phyloP scores from a whole-genome alignment of 768 basidiomycete genomes.

The Mycena leptocephala region DNA sequence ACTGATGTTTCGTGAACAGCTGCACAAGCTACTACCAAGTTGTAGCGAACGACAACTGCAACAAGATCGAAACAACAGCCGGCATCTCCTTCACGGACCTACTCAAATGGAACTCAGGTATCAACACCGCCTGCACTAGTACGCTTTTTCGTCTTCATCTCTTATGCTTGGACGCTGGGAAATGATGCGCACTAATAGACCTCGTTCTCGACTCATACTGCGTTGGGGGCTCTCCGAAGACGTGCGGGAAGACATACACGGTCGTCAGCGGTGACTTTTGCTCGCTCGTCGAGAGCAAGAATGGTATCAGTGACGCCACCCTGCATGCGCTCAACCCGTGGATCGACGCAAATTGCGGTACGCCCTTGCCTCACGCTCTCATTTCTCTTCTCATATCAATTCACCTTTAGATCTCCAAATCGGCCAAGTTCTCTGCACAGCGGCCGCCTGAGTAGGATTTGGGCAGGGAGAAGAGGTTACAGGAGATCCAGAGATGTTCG shows the following conservation, averaged over 20 bases:
- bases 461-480: conserved; percentile 51
- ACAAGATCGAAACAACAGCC: neutral
- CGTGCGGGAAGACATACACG: neutral
- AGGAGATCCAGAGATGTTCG: conserved; percentile 86
- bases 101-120: neutral
- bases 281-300: neutral
- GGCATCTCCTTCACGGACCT: neutral
- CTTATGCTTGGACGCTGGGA: neutral
- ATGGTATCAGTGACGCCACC: neutral
- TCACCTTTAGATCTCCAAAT: conserved; percentile 1
- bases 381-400: neutral
- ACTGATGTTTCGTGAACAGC: neutral
- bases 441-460: conserved; percentile 4
- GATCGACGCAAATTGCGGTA: neutral
- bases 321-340: neutral
- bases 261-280: neutral
- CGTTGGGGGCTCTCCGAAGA: neutral
- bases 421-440: conserved; percentile 2
- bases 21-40: neutral
- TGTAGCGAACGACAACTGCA: neutral
- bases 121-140: neutral
- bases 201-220: neutral
- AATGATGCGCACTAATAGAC: neutral
- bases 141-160: neutral
- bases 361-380: neutral